These are phyloP conservation scores for Tricholoma matsutake DNA, from an alignment of 768 basidiomycete genomes.

Conservation along the genomic window DNA sequence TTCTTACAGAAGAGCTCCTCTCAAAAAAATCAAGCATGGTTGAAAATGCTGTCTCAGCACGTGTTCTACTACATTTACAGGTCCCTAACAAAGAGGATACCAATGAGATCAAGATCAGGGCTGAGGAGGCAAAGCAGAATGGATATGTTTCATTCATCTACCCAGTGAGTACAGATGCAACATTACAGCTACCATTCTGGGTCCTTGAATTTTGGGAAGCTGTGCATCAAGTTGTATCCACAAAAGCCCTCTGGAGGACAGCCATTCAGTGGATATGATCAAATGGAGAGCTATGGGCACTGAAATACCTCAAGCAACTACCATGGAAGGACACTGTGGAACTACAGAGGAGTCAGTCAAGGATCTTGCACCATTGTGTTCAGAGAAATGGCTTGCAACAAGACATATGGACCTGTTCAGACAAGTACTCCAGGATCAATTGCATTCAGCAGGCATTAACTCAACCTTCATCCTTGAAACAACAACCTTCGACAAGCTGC, in stretches of 20 bases:
- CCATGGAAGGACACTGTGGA: background rate
- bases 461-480: background rate
- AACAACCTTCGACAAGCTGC: background rate
- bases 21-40: background rate
- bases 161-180: background rate
- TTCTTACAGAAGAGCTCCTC: background rate
- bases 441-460: background rate
- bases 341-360: background rate
- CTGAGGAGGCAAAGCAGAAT: background rate
- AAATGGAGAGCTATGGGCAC: background rate
- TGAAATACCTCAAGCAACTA: background rate
- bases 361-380: background rate
- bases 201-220: background rate
- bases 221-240: background rate
- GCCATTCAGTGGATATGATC: background rate
- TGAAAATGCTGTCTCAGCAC: background rate
- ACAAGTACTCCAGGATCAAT: background rate
- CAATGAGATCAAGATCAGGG: background rate
- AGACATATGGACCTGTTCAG: background rate
- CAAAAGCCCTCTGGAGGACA: background rate
- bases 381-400: background rate
- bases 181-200: background rate
- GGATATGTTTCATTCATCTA: background rate
- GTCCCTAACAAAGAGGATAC: background rate
- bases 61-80: background rate